Evolutionary conservation across 2,329 filamentous ascomycete species (phyloP), one percentile per base, ranked within the genome.

Genomic region (Calonectria fujianensis): DNA sequence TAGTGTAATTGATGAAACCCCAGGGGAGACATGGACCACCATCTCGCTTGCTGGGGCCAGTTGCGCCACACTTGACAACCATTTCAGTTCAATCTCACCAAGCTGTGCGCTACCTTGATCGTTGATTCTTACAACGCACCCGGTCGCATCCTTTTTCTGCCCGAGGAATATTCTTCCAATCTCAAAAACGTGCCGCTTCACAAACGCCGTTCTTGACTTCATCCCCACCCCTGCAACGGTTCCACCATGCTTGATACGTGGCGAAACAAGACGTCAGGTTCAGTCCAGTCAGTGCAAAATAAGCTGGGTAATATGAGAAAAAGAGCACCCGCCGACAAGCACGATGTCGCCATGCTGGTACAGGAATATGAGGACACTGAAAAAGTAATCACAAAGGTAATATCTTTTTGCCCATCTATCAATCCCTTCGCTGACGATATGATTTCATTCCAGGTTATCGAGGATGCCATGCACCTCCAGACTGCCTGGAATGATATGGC

Each of bases 281-380:
- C 70, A 31, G 67, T 75, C 61, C 73, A 75, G 66, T 70, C 71
- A n/a, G 71, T 75, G 16, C 72, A 73, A 57, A 64, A 37, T 57
- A 68, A 66, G 39, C 41, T 74, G 32, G 72, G 68, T 41, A 75
- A 74, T 65, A n/a, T 75, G 27, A 68, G 45, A 35, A 70, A 64
- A 39, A 68, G 45, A 37, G 37, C 71, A 8, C 61, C 71, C 39
- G 37, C 61, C 18, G 71, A 75, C 50, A 67, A 75, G 20, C 66
- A 73, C 50, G 52, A 70, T 64, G 74, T 70, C 48, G 37, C 69
- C 10, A 45, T 61, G 10, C 41, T 74, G 35, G 50, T 75, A 29
- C 68, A 63, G 24, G 74, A 75, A 37, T 75, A 75, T 48, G 71
- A 75, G 37, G 69, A 73, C 16, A 65, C 68, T 31, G 71, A 75